Evolutionary conservation across 495 filamentous ascomycete species (phyloP).

Genomic region (Apodospora peruviana): DNA sequence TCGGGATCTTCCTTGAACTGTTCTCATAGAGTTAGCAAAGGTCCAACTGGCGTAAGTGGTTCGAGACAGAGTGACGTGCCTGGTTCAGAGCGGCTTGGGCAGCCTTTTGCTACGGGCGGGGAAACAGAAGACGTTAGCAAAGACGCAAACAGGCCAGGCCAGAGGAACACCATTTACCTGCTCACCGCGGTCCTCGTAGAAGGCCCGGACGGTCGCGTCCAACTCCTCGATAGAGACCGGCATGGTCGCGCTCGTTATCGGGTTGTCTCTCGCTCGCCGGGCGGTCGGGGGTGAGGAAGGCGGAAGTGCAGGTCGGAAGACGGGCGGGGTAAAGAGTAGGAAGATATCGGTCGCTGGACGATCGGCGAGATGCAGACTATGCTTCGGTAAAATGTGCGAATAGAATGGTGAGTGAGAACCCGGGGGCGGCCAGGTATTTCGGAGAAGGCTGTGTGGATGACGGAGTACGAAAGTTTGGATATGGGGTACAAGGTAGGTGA

Average conservation of each 20-base stretch:
- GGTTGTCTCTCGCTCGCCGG: background rate
- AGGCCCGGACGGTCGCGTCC: constrained; percentile 90
- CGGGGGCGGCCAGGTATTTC: constrained; percentile 14
- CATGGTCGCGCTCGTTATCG: constrained; percentile 35
- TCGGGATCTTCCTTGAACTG: constrained; percentile 99
- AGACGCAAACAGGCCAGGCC: constrained; percentile 7
- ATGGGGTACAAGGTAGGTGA: too few species aligned
- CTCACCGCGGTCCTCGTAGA: constrained; percentile 93
- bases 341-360: background rate
- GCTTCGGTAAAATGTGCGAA: background rate
- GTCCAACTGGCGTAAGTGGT: background rate
- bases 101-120: constrained; percentile 78
- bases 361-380: background rate
- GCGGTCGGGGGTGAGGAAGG: background rate
- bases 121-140: constrained; percentile 22
- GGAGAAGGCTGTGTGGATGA: constrained; percentile 15
- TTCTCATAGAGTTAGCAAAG: constrained; percentile 12
- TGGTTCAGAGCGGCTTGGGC: constrained; percentile 92
- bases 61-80: constrained; percentile 45
- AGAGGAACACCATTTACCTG: constrained; percentile 47
- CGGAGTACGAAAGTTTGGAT: too few species aligned
- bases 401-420: background rate
- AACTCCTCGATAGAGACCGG: constrained; percentile 76
- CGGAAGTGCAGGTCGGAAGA: background rate
- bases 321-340: background rate